Percentiles rank a stretch among this genome's conserved stretches.
phyloP scores from a whole-genome alignment of 2,329 filamentous ascomycete species.

The Cercospora beticola region DNA sequence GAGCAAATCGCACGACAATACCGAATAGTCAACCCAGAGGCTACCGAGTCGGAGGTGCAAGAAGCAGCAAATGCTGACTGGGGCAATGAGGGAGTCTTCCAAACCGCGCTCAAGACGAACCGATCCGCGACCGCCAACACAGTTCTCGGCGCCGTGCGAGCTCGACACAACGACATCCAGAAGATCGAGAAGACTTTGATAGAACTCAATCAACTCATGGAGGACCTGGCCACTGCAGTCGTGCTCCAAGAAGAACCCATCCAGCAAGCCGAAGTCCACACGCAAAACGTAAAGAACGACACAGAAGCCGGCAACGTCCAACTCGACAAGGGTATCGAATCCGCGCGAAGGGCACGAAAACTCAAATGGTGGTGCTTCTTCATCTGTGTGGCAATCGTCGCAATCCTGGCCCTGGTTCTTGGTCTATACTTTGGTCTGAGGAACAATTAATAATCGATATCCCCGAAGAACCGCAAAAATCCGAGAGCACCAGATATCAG shows the following conservation, averaged over 20 bases:
- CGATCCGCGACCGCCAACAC: constrained; percentile 70
- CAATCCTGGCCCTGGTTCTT: constrained; percentile 51
- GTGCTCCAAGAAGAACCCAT: constrained; percentile 69
- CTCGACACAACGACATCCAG: constrained; percentile 79
- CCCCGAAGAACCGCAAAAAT: not conserved
- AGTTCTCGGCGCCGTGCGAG: constrained; percentile 74
- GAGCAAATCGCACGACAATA: constrained; percentile 80
- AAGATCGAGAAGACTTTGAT: constrained; percentile 73
- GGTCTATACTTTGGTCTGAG: constrained; percentile 50
- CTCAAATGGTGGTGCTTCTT: constrained; percentile 80
- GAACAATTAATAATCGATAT: constrained; percentile 15
- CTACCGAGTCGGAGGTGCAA: constrained; percentile 69
- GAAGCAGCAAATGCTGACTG: constrained; percentile 69
- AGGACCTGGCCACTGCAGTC: constrained; percentile 72
- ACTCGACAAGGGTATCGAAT: constrained; percentile 65
- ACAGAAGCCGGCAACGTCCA: constrained; percentile 69
- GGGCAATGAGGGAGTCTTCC: constrained; percentile 78
- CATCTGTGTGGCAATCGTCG: constrained; percentile 52
- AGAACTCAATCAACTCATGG: constrained; percentile 69
- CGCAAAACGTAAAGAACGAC: constrained; percentile 64
- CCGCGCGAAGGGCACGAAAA: constrained; percentile 66
- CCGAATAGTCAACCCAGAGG: constrained; percentile 68
- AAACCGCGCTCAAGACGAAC: constrained; percentile 76
- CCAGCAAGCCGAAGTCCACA: constrained; percentile 62
- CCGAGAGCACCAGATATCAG: not conserved